These are phyloP conservation scores for Scleromitrula shiraiana DNA, from an alignment of 2,329 filamentous ascomycete genomes.

Conservation along the genomic window DNA sequence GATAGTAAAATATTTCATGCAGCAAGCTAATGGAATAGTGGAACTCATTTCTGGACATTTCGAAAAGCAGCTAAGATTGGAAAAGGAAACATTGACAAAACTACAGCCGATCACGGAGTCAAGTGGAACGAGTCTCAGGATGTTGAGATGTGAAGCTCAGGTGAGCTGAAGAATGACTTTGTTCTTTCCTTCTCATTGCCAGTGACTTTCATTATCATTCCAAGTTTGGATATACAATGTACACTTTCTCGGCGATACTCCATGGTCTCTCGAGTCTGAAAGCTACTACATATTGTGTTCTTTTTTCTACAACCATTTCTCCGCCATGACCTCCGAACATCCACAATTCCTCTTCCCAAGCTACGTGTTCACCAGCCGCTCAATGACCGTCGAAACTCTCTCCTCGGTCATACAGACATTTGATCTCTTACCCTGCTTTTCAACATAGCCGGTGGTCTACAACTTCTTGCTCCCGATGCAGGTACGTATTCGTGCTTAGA, in stretches of 20 bases:
- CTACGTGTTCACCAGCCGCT: conserved; percentile 28
- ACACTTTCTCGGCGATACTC: conserved; percentile 43
- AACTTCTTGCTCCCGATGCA: conserved; percentile 29
- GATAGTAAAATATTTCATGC: neutral
- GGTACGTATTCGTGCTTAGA: neutral
- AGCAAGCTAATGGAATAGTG: neutral
- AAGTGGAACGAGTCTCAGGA: conserved; percentile 6
- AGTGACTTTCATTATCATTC: conserved; percentile 30
- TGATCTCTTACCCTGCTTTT: conserved; percentile 48
- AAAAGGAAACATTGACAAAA: conserved; percentile 31
- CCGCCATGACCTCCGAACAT: neutral
- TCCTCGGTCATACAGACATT: conserved; percentile 50
- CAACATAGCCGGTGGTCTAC: conserved; percentile 35
- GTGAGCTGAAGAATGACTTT: too few species aligned
- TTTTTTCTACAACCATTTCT: neutral
- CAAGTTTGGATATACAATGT: conserved; percentile 42
- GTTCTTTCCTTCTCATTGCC: neutral
- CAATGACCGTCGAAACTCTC: conserved; percentile 35
- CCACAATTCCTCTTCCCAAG: neutral
- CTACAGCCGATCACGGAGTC: conserved; percentile 27
- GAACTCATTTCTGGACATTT: neutral
- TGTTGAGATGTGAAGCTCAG: conserved; percentile 7
- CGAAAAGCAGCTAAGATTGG: neutral
- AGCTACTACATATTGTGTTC: neutral
- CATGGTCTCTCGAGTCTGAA: conserved; percentile 13